Base-by-base conservation (phyloP, 164 flowering plant genomes). In the Echeveria elegans region DNA sequence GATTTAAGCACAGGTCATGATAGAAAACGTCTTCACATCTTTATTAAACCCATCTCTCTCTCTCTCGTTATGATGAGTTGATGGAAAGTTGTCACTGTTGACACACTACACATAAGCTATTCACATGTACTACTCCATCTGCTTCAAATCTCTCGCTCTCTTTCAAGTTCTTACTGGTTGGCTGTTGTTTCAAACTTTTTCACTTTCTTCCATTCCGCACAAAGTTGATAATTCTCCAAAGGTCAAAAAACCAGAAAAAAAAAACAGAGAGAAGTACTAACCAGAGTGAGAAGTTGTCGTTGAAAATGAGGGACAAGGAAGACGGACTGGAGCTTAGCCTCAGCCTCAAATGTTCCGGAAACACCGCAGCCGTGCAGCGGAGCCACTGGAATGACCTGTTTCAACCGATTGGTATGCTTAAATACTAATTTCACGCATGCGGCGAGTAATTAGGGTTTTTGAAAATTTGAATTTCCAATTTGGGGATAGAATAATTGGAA, bases 291-390 rank as follows among this genome's bases (percentile, higher is more conserved):
- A 48, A 66, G 67, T 4, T 24, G 70, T 5, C 11, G 37, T 11
- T 59, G 23, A 47, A 30, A 19, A 63, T 60, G 28, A 68, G 73
- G 75, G 67, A 47, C n/a, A 72, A 66, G 59, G 71, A 73, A 59
- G 81, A 81, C 72, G 82, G 74, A 59, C 63, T 75, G 62, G 79
- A 80, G 31, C 72, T 82, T 73, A 74, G 81, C 64, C 71, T 82
- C 70, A 79, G 82, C 70, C 73, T 82, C 78, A 74, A 74, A 21
- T 72, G 70, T 68, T 60, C 68, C 19, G 69, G 59, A 26, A 53
- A 15, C 0, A 26, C 0, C 31, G 1, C 61, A 0, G n/a, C 19
- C 5, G 52, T 65, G 72, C 78, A 68, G 14, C 71, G 16, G 30
- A 53, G 6, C 16, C 32, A 26, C 6, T 56, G 61, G 61, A 26